Base-by-base conservation (phyloP, 2,329 filamentous ascomycete genomes). In the Eutypa lata region DNA sequence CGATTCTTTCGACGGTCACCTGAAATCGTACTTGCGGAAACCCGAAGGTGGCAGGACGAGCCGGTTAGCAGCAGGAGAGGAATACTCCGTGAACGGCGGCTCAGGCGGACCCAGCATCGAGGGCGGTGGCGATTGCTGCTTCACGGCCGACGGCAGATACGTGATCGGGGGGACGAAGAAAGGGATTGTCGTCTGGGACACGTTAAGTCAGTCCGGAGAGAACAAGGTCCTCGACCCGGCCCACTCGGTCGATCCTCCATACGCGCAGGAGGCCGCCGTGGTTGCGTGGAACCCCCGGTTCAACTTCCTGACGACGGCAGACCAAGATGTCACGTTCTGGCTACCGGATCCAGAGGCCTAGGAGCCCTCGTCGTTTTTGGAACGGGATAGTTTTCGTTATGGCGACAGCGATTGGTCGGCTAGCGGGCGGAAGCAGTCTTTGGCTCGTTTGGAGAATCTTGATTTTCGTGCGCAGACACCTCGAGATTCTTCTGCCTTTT, bases 291-390 rank as follows among this genome's bases (percentile, higher is more conserved):
- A 97, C 67, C 94, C 92, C 24, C 82, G 92, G 48, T 94, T 88
- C 71, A 97, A 97, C 71, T 86, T 97, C 75, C 81, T 97, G 60
- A 92, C 91, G 8, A 94, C 88, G 44, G 94, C 91, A 3, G 92
- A 97, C 63, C 88, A 88, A 65, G 91, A 97, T 50, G 76, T 91
- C 55, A 73, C 90, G 19, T 90, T 92, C 62, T 92, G 89, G 88
- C 70, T 90, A 35, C 89, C 89, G 1, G 88, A 91, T 67, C 81
- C 84, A 43, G 77, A 82, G 61, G 72, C 74, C 7, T 83, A 70
- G 57, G 16, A 56, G 24, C 46, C 26, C 26, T 5, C 26, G 6
- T 5, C 26, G 6, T 6, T 31, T 31, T 6, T 31, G 11, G 13
- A 31, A 48, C 51, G 26, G 55, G 54, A 35, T 31, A 10, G 26